Evolutionary conservation across 345 rosid genomes (phyloP).

Genomic region (Xanthoceras sorbifolium): DNA sequence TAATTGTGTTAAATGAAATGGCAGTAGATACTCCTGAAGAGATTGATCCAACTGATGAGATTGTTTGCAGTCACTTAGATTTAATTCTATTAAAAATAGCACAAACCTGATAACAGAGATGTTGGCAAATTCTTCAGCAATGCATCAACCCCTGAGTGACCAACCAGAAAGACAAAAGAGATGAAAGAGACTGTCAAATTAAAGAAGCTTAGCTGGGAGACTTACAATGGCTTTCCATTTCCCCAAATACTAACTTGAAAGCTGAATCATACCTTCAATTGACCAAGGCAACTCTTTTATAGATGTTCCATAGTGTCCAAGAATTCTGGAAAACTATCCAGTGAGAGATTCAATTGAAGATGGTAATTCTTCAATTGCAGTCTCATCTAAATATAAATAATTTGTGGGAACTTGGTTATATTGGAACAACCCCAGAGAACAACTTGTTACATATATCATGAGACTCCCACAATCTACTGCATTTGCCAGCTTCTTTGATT

Average conservation of each 20-base stretch:
- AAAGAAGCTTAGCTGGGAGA: slow-evolving; percentile 1
- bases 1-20: not conserved
- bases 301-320: not conserved
- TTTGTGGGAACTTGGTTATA: slow-evolving; percentile 16
- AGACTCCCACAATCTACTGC: slow-evolving; percentile 14
- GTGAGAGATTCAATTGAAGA: slow-evolving; percentile 1
- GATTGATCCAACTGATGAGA: not conserved
- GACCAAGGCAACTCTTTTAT: slow-evolving; percentile 19
- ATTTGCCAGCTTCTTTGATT: slow-evolving; percentile 5
- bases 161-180: slow-evolving; percentile 3
- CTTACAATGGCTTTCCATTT: slow-evolving; percentile 12
- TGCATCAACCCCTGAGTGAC: not conserved
- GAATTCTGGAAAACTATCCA: slow-evolving; percentile 9
- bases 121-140: not conserved
- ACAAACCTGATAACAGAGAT: not conserved
- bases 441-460: slow-evolving; percentile 1
- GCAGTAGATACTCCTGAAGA: not conserved
- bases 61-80: slow-evolving; percentile 1
- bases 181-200: slow-evolving; percentile 9
- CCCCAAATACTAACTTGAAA: not conserved
- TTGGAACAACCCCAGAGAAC: slow-evolving; percentile 10
- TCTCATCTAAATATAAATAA: slow-evolving; percentile 4
- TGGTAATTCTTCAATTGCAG: slow-evolving; percentile 14
- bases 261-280: slow-evolving; percentile 3
- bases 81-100: not conserved